Conservation (phyloP, 495 filamentous ascomycete species). For the Chaetomidium leptoderma region DNA sequence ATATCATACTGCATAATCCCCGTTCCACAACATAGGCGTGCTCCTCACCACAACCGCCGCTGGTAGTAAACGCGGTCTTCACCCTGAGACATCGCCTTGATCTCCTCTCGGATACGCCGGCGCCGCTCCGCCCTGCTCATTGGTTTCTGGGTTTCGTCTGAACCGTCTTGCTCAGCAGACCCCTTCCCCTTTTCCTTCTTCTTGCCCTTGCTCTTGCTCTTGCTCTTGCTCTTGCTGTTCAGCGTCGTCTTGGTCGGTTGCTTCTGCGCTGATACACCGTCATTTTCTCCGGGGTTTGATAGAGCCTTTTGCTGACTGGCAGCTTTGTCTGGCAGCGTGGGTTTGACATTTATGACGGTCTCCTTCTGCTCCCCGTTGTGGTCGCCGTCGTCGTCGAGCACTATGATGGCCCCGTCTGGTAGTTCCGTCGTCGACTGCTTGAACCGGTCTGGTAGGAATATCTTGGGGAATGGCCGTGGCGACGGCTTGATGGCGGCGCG, state of each 20-base stretch:
- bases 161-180: background rate
- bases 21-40: background rate
- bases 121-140: conserved; percentile 48
- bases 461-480: conserved; percentile 39
- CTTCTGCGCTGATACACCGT: background rate
- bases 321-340: conserved; percentile 25
- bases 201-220: background rate
- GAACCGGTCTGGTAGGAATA: conserved; percentile 42
- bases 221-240: conserved; percentile 2
- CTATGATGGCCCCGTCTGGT: conserved; percentile 35
- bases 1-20: background rate
- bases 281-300: too few relatives aligned
- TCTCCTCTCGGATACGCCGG: conserved; percentile 48
- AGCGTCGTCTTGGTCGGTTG: background rate
- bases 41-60: conserved; percentile 41
- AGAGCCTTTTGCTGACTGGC: too few relatives aligned
- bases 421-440: conserved; percentile 34
- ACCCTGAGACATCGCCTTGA: conserved; percentile 40
- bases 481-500: conserved; percentile 43
- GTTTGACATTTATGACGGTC: conserved; percentile 31
- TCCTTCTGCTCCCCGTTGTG: background rate
- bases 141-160: conserved; percentile 17
- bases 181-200: conserved; percentile 5
- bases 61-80: conserved; percentile 42
- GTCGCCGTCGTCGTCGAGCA: conserved; percentile 22